Percentiles rank a stretch among this genome's conserved stretches.
These are phyloP conservation scores for Pachysolen tannophilus DNA, from an alignment of 805 yeast species.

Conservation along the genomic window DNA sequence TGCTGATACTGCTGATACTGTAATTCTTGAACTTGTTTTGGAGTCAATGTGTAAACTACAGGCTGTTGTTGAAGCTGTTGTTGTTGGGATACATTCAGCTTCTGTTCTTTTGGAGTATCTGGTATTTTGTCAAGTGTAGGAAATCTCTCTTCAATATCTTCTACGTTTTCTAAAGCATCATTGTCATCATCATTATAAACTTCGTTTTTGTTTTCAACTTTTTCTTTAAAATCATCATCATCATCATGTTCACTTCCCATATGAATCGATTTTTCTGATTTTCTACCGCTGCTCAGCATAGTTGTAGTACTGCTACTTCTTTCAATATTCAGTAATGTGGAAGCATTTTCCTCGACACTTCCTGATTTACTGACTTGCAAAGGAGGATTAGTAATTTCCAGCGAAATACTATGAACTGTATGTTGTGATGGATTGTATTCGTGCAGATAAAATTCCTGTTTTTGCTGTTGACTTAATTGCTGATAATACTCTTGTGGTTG, in stretches of 20 bases:
- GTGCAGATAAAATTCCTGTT: conserved; percentile 7
- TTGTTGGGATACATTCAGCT: neutral
- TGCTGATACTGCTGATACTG: conserved; percentile 12
- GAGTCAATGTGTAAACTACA: conserved; percentile 8
- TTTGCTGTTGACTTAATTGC: conserved; percentile 13
- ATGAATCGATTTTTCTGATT: too few relatives aligned
- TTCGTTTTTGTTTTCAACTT: neutral
- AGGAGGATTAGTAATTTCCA: too few relatives aligned
- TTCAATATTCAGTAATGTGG: too few relatives aligned
- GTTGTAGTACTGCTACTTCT: too few relatives aligned
- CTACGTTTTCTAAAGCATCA: conserved; percentile 29
- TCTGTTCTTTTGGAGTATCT: too few relatives aligned
- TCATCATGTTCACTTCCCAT: conserved; percentile 4
- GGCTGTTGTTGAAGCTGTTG: conserved; percentile 1
- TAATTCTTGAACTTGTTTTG: conserved; percentile 15
- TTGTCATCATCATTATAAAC: conserved; percentile 8
- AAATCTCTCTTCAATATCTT: conserved; percentile 41
- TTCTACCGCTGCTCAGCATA: too few relatives aligned
- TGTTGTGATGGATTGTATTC: conserved; percentile 7
- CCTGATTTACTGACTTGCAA: too few relatives aligned
- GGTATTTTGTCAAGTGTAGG: conserved; percentile 34
- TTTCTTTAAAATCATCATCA: conserved; percentile 9
- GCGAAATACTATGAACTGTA: too few relatives aligned
- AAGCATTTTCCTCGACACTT: too few relatives aligned
- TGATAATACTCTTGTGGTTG: conserved; percentile 18